Conservation (phyloP, 148 eudicot genomes). For the Vaccinium macrocarpon region DNA sequence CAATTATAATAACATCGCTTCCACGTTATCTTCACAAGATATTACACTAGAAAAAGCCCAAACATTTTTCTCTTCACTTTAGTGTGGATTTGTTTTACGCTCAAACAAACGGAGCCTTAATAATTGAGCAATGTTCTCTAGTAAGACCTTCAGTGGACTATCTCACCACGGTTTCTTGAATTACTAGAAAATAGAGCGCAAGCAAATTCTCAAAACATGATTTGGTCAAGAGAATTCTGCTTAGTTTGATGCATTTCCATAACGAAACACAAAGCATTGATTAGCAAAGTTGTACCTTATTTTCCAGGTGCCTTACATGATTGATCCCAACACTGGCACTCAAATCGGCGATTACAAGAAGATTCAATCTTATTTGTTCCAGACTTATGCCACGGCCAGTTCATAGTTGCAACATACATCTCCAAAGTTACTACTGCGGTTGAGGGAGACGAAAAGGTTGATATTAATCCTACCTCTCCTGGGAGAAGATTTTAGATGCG, state of each 20-base stretch:
- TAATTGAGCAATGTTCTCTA: too few species aligned
- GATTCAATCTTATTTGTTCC: constrained; percentile 46
- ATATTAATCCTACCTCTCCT: neutral
- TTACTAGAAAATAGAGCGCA: neutral
- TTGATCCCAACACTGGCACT: constrained; percentile 54
- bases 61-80: too few species aligned
- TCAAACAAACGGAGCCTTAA: too few species aligned
- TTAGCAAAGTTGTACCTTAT: constrained; percentile 6
- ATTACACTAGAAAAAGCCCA: too few species aligned
- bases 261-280: neutral
- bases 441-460: neutral
- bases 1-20: too few species aligned
- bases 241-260: neutral
- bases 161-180: neutral
- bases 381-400: constrained; percentile 30
- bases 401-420: neutral
- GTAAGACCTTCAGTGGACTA: too few species aligned
- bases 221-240: neutral
- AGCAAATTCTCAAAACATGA: neutral
- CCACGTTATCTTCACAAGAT: too few species aligned
- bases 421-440: neutral
- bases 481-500: too few species aligned
- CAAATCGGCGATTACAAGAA: constrained; percentile 49
- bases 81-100: neutral
- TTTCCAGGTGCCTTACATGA: constrained; percentile 53